Percentiles rank a stretch among this genome's conserved stretches.
Conservation (phyloP, 2,329 filamentous ascomycete species). For the Fusarium armeniacum region DNA sequence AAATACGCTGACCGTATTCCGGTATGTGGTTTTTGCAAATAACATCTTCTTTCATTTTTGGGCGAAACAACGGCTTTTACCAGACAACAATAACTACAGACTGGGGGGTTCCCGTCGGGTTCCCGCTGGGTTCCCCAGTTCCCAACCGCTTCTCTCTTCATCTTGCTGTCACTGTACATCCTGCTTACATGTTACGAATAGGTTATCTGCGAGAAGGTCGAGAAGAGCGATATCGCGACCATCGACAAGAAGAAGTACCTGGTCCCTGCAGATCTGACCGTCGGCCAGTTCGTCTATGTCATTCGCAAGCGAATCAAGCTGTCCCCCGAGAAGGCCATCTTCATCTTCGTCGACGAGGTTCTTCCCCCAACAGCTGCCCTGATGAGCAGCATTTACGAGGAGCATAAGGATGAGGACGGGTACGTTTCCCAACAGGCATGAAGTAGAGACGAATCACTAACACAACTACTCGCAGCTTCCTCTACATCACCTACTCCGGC, state of each 20-base stretch:
- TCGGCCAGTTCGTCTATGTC: constrained; percentile 99
- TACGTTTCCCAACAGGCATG: constrained; percentile 55
- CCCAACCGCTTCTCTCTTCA: constrained; percentile 35
- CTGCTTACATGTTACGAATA: constrained; percentile 87
- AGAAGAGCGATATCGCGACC: constrained; percentile 98
- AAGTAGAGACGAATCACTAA: constrained; percentile 33
- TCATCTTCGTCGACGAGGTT: constrained; percentile 99
- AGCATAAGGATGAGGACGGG: constrained; percentile 91
- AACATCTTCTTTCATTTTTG: constrained; percentile 11
- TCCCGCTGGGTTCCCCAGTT: constrained; percentile 23
- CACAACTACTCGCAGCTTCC: constrained; percentile 73
- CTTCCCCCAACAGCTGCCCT: constrained; percentile 95
- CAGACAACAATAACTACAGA: constrained; percentile 1
- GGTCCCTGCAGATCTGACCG: constrained; percentile 95
- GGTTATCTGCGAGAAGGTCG: constrained; percentile 99
- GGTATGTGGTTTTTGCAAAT: constrained; percentile 69
- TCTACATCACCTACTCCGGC: constrained; percentile 99
- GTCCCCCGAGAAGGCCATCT: constrained; percentile 99
- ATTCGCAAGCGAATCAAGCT: constrained; percentile 99
- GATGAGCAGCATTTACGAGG: constrained; percentile 99
- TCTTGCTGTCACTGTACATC: constrained; percentile 14
- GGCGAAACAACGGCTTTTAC: background rate
- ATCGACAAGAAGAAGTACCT: constrained; percentile 99
- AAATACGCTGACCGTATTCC: constrained; percentile 99
- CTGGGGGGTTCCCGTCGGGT: constrained; percentile 1